phyloP scores from a whole-genome alignment of 495 filamentous ascomycete species.

The Trichoderma gamsii region DNA sequence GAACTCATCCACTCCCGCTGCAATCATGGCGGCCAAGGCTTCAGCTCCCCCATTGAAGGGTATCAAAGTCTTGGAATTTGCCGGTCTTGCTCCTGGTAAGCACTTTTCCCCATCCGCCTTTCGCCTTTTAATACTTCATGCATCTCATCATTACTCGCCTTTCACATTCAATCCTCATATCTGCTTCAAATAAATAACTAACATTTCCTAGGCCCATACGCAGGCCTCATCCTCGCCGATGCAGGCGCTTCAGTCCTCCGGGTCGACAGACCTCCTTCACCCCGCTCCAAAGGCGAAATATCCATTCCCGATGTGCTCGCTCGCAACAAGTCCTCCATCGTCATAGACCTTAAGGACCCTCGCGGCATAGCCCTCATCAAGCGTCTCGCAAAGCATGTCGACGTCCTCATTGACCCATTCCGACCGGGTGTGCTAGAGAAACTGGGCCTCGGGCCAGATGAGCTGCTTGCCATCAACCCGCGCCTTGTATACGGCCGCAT shows the following conservation, averaged over 20 bases:
- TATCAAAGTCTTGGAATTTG: slow-evolving; percentile 81
- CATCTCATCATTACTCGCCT: not conserved
- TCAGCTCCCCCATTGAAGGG: slow-evolving; percentile 59
- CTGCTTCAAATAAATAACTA: slow-evolving; percentile 17
- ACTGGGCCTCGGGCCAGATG: slow-evolving; percentile 65
- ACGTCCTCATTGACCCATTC: slow-evolving; percentile 88
- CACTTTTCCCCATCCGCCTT: not conserved
- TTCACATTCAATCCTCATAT: not conserved
- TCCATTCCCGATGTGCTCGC: slow-evolving; percentile 64
- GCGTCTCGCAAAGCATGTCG: slow-evolving; percentile 53
- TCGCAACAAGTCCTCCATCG: slow-evolving; percentile 71
- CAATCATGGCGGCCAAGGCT: not conserved
- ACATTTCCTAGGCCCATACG: slow-evolving; percentile 65
- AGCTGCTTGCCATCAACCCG: slow-evolving; percentile 60
- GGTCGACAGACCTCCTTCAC: slow-evolving; percentile 58
- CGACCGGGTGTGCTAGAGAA: slow-evolving; percentile 85
- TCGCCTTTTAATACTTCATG: not conserved
- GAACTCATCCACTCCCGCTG: not conserved
- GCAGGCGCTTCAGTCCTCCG: slow-evolving; percentile 83
- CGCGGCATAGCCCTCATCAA: slow-evolving; percentile 58
- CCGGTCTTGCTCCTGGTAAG: slow-evolving; percentile 79
- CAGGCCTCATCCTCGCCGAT: slow-evolving; percentile 81
- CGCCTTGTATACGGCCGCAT: slow-evolving; percentile 75
- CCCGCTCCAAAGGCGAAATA: slow-evolving; percentile 25
- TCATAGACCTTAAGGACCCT: slow-evolving; percentile 66